Evolutionary conservation across 345 rosid species (phyloP), one percentile per base, ranked within the genome.

Genomic region (Firmiana major): DNA sequence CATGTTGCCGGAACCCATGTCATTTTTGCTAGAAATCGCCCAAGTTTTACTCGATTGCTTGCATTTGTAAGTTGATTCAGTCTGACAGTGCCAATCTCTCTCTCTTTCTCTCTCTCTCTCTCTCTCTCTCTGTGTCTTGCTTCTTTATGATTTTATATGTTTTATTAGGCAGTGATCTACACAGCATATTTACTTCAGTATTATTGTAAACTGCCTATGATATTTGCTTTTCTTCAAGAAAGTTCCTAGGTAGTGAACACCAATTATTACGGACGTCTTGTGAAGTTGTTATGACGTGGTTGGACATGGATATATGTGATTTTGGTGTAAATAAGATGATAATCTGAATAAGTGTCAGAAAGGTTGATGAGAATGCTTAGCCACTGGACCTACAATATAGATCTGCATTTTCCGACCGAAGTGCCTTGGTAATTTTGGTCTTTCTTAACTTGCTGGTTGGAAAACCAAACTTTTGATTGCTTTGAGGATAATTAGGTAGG

Each of bases 31-130:
- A 84, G 73, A 79, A 83, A 80, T 81, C 86, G 81, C 62, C 79
- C 87, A 79, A 80, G 67, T 78, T 75, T 91, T 75, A 73, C 66
- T 77, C 90, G 87, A 21, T 72, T 94, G 63, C 78, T 94, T 60
- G 91, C 91, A 71, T 86, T 87, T 77, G 97, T 92, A 90, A 92
- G 97, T 90, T 78, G 26, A 58, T 71, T 74, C 43, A 34, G 8
- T 66, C 64, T 60, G 11, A 31, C 1, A 11, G 53, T 36, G 31
- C 64, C 36, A 55, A 1, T 36, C 70, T 8, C 9, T 48, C 38
- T 17, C 9, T 64, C 13, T 19, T 21, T 19, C 59, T 54, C 31
- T 45, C 19, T 36, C 22, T 15, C 43, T 63, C 36, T 34, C 17
- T 22, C 45, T 65, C n/a, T n/a, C n/a, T n/a, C n/a, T n/a, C n/a